phyloP scores from a whole-genome alignment of 441 rosid species.

The Manihot esculenta region DNA sequence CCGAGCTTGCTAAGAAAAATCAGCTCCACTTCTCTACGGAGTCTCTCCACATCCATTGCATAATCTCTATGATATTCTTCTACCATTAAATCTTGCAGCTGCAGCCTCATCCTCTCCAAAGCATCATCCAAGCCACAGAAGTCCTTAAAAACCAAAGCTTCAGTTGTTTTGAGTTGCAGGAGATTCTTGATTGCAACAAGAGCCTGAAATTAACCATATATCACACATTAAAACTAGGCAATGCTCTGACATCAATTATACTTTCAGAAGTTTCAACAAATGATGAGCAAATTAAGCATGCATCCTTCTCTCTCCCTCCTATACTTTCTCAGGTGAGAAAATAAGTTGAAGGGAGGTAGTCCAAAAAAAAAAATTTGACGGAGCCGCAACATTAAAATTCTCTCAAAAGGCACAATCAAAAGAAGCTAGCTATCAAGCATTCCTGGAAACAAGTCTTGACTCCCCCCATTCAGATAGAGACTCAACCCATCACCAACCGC shows the following conservation, averaged over 20 bases:
- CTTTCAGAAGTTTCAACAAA: conserved; percentile 2
- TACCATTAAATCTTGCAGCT: conserved; percentile 51
- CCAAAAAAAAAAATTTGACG: background rate
- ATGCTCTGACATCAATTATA: conserved; percentile 1
- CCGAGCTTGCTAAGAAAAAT: conserved; percentile 56
- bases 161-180: conserved; percentile 56
- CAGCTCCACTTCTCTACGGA: conserved; percentile 67
- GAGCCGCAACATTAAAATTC: background rate
- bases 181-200: conserved; percentile 70
- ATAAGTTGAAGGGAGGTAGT: background rate
- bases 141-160: conserved; percentile 60
- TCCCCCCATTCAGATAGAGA: background rate
- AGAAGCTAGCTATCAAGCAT: background rate
- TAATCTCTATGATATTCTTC: conserved; percentile 64
- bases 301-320: background rate
- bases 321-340: background rate
- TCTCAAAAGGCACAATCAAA: background rate
- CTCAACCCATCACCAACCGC: background rate
- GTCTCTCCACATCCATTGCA: conserved; percentile 61
- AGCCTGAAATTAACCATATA: conserved; percentile 44
- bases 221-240: conserved; percentile 4
- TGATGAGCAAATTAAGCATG: background rate
- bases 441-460: background rate
- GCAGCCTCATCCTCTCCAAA: conserved; percentile 61
- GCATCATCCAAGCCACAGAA: conserved; percentile 66